Conservation (phyloP, 2,329 filamentous ascomycete genomes). For the Talaromyces funiculosus region DNA sequence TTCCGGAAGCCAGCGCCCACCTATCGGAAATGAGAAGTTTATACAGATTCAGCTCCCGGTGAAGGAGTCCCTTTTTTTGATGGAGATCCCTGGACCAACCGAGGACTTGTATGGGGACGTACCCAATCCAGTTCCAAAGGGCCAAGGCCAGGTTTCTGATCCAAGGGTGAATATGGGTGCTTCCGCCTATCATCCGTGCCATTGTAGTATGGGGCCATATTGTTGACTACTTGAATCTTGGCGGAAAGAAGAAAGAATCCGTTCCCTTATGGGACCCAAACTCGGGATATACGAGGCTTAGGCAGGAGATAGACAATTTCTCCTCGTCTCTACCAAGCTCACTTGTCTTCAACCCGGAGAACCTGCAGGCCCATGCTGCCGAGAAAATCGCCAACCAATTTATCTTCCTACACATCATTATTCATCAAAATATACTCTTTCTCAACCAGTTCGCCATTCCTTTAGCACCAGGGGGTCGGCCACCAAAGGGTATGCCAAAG, state of each 20-base stretch:
- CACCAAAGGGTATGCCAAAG: slow-evolving; percentile 65
- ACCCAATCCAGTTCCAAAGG: slow-evolving; percentile 55
- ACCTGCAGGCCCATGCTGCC: slow-evolving; percentile 75
- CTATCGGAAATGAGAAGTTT: slow-evolving; percentile 84
- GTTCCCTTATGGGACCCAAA: slow-evolving; percentile 74
- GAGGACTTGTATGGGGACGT: slow-evolving; percentile 72
- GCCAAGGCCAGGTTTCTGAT: slow-evolving; percentile 60
- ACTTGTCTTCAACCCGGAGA: slow-evolving; percentile 72
- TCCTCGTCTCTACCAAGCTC: slow-evolving; percentile 61
- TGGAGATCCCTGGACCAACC: slow-evolving; percentile 84
- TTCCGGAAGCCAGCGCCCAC: slow-evolving; percentile 84
- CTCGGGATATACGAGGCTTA: slow-evolving; percentile 69
- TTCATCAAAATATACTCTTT: slow-evolving; percentile 85
- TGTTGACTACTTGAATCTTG: slow-evolving; percentile 83
- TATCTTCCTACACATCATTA: slow-evolving; percentile 81
- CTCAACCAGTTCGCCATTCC: slow-evolving; percentile 82
- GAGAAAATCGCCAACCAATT: slow-evolving; percentile 88
- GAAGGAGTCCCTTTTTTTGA: slow-evolving; percentile 80
- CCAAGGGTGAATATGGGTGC: slow-evolving; percentile 87
- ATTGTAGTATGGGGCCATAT: slow-evolving; percentile 87
- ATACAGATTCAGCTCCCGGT: slow-evolving; percentile 86
- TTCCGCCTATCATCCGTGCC: slow-evolving; percentile 77
- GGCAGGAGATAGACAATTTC: slow-evolving; percentile 66
- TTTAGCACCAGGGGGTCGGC: slow-evolving; percentile 56
- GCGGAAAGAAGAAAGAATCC: slow-evolving; percentile 72